Evolutionary conservation across 257 asterid species (phyloP), one percentile per base, ranked within the genome.

Genomic region (Linaria vulgaris): DNA sequence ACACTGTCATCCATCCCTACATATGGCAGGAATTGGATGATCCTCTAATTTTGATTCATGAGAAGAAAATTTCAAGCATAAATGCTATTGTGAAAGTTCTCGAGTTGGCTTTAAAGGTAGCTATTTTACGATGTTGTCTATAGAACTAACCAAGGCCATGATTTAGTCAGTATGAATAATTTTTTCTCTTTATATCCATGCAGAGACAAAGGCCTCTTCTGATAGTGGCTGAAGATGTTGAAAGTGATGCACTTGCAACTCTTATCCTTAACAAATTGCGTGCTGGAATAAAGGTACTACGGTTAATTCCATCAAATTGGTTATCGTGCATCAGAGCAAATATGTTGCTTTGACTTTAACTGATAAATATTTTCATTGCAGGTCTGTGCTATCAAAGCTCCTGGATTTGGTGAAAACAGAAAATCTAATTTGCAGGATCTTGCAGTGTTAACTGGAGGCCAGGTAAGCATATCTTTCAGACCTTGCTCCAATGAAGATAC

Each of bases 331-430:
- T 34, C 57, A 8, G 38, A 2, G 30, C 4, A 20, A 23, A 23
- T 23, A 13, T 45, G 23, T 51, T 41, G 12, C 16, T 20, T 62
- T 54, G 15, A 27, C 48, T 43, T 15, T 46, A 49, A 12, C 34
- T 47, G 2, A 3, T 5, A 1, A 6, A 54, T 9, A n/a, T 59
- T 46, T 5, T 44, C 68, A 11, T 56, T 68, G 20, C 83, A 89
- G 97, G 95, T 91, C 59, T 91, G 96, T 70, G 98, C 98, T 46
- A 80, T 91, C 9, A 91, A 91, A 82, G 96, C 96, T 30, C 96
- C 98, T 3, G 98, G 98, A 7, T 88, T 91, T 58, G 98, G 98
- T 62, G 96, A 91, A 65, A 91, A 86, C 81, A 83, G 98, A 75
- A 91, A 86, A 73, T 76, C 98, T 1, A 58, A 49, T 54, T 67